Base-by-base conservation (phyloP, 2,329 filamentous ascomycete species). In the Teratosphaeria zuluensis region DNA sequence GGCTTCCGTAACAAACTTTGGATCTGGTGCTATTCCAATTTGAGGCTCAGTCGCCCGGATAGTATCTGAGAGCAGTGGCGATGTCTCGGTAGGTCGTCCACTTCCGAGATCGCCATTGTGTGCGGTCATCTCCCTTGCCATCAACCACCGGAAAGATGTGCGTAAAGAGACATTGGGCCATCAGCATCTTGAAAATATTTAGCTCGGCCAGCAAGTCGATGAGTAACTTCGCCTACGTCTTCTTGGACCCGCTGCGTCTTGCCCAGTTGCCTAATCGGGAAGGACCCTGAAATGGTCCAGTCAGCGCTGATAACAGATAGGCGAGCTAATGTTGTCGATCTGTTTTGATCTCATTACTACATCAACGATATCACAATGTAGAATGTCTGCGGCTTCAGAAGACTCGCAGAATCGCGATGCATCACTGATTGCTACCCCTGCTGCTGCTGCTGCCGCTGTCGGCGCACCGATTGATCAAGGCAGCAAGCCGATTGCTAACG, bases 11-110 rank as follows among this genome's bases (percentile, higher is more conserved):
- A 38, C 21, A 48, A 53, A 14, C 42, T 67, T 68, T 16, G 28
- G 24, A 8, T 53, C 52, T 2, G 71, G 62, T 11, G 65, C 65
- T 30, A 71, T 62, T 2, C 64, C 68, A 60, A 62, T 66, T 6
- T 59, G 62, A 4, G 69, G 62, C 11, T 69, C 68, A 31, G 70
- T 62, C 7, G 63, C 58, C 52, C 64, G 53, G 11, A 64, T 48
- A 3, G 58, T 48, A 55, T 63, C 56, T 42, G 53, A 24, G 9
- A 68, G 60, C n/a, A 69, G 58, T 11, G 66, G 65, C 11, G 67
- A 68, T 1, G 64, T 68, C 58, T 69, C 67, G 32, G 64, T 64
- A 11, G 64, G 52, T 30, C 56, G 33, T 51, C 53, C 60, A 52
- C 58, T 38, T 9, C 54, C 7, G 32, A 30, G n/a, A 7, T 32